Base-by-base conservation (phyloP, 2,329 filamentous ascomycete species). In the Cladosporium phlei region DNA sequence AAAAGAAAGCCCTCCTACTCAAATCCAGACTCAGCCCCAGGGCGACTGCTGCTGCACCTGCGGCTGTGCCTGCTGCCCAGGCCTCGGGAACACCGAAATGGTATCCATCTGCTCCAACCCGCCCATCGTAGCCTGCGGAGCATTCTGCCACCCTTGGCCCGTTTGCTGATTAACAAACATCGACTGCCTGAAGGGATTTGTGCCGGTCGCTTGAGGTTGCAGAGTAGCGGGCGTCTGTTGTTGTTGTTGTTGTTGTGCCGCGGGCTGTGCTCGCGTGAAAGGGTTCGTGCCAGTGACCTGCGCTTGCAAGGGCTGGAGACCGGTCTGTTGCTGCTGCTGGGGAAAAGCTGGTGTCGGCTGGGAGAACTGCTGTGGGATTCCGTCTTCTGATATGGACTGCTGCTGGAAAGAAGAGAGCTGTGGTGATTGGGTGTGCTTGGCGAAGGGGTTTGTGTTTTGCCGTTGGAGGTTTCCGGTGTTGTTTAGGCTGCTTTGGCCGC, bases 101-200 rank as follows among this genome's bases (percentile, higher is more conserved):
- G 90, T 95, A 25, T 83, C 78, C 33, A 97, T 61, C 54, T 86
- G 80, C 61, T 96, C 87, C 45, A 93, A 63, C 2, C 79, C 79
- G 3, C 89, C 88, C 53, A 95, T 86, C 3, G 93, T 91, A 7
- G 85, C 79, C 60, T 87, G 80, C 55, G 84, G 82, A 3, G 65
- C 65, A 51, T 80, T 78, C 65, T 96, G 90, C 88, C 93, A 97
- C 2, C 88, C 88, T 66, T 87, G 77, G 1, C 91, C 90, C 0
- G 89, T 95, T 52, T 82, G 76, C 60, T 95, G 89, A 61, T 95
- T 93, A 43, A 95, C 83, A 65, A 96, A 95, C 3, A 84, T 82
- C 35, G 86, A 88, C 62, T 97, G 89, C 12, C 93, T 80, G 76
- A 97, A 97, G 1, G 93, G 93, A 60, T 98, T 98, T 2, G 90